These are phyloP conservation scores for Solanum chilense DNA, from an alignment of 257 asterid genomes.

Conservation along the genomic window DNA sequence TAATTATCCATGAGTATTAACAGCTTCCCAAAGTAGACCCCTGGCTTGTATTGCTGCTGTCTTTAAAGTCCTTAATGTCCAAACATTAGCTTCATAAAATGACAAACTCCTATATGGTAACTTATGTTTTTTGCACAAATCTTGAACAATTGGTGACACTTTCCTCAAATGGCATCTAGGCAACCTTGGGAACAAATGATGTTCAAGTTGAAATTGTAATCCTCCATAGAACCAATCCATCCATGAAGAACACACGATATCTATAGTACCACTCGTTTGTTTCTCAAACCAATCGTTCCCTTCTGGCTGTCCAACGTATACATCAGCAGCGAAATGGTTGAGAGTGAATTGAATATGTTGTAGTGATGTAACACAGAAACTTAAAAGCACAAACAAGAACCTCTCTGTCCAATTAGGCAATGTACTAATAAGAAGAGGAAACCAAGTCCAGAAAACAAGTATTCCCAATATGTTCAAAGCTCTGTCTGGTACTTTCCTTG, in stretches of 20 bases:
- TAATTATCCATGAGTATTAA: conserved; percentile 83
- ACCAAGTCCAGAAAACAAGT: conserved; percentile 84
- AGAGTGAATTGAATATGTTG: conserved; percentile 77
- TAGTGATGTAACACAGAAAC: conserved; percentile 50
- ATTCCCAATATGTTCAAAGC: conserved; percentile 59
- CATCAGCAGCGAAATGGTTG: conserved; percentile 77
- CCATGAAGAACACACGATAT: conserved; percentile 47
- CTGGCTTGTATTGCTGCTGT: conserved; percentile 75
- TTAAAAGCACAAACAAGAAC: conserved; percentile 37
- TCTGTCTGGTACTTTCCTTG: conserved; percentile 54
- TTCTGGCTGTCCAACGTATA: conserved; percentile 61
- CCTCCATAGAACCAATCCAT: conserved; percentile 96
- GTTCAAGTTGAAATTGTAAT: conserved; percentile 80
- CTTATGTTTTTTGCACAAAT: conserved; percentile 69
- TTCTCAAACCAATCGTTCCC: conserved; percentile 92
- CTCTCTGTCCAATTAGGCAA: conserved; percentile 69
- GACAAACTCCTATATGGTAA: conserved; percentile 66
- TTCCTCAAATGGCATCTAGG: conserved; percentile 77
- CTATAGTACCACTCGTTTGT: conserved; percentile 73
- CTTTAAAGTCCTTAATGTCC: conserved; percentile 54
- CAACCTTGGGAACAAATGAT: conserved; percentile 85
- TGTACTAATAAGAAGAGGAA: conserved; percentile 55
- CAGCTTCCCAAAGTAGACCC: conserved; percentile 81
- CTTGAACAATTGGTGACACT: conserved; percentile 60
- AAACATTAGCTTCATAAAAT: conserved; percentile 51